These are phyloP conservation scores for Calonectria montana DNA, from an alignment of 2,329 filamentous ascomycete species.

Conservation along the genomic window DNA sequence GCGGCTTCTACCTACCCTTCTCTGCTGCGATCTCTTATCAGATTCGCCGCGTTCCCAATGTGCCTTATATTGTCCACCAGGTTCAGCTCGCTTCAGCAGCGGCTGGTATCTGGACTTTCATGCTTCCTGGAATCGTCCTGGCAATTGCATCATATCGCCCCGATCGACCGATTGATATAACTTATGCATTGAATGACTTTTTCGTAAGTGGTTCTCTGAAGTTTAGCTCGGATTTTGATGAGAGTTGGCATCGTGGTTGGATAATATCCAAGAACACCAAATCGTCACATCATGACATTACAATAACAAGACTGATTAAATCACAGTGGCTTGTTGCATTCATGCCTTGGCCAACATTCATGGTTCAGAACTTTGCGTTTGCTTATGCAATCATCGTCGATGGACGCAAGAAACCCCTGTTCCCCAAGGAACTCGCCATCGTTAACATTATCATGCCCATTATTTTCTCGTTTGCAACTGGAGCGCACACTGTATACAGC, in stretches of 20 bases:
- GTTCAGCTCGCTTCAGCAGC: conserved; percentile 22
- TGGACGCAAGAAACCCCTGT: conserved; percentile 21
- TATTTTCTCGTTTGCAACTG: conserved; percentile 13
- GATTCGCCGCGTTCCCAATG: conserved; percentile 23
- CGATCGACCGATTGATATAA: conserved; percentile 27
- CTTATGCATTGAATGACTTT: conserved; percentile 27
- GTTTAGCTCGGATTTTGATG: no score
- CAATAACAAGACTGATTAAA: neutral
- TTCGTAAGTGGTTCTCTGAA: conserved; percentile 17
- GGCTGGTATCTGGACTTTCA: conserved; percentile 27
- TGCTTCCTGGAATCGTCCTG: conserved; percentile 30
- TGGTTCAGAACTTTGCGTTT: conserved; percentile 27
- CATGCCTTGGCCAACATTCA: conserved; percentile 27
- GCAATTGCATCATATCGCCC: conserved; percentile 25
- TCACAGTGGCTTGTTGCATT: conserved; percentile 18
- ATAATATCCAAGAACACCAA: no score
- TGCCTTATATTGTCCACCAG: conserved; percentile 26
- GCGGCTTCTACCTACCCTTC: conserved; percentile 27
- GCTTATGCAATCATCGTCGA: conserved; percentile 30
- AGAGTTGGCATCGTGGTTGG: no score
- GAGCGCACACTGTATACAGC: conserved; percentile 21
- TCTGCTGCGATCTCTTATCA: conserved; percentile 23
- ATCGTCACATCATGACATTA: neutral
- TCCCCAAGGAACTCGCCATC: conserved; percentile 27
- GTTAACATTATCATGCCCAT: conserved; percentile 27